A percentile compares a stretch with the other conserved stretches of the same genome.
phyloP scores from a whole-genome alignment of 352 stramenopile genomes.

The Ophiocytium majus region DNA sequence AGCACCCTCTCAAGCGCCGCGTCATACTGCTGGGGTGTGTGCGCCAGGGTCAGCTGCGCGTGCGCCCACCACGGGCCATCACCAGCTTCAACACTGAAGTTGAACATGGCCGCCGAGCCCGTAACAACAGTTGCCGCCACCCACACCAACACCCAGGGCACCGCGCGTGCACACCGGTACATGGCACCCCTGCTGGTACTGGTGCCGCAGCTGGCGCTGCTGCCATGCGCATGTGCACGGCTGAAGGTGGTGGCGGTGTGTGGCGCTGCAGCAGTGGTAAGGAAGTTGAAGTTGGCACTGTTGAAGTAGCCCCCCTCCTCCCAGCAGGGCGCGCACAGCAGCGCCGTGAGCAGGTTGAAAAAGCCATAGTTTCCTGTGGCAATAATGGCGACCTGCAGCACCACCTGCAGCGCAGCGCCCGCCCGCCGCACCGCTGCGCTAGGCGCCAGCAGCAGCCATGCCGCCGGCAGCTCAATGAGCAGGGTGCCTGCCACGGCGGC shows the following conservation, averaged over 20 bases:
- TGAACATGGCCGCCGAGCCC: no score
- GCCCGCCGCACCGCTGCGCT: conserved; percentile 63
- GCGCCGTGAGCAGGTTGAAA: conserved; percentile 83
- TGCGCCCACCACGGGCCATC: not conserved
- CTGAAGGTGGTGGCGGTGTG: no score
- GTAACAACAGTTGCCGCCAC: no score
- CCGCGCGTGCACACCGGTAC: no score
- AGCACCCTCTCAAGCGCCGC: not conserved
- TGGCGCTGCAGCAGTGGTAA: no score
- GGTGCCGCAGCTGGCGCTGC: no score
- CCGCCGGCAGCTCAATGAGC: conserved; percentile 77
- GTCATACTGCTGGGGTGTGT: not conserved
- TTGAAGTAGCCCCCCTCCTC: not conserved
- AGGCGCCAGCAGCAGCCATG: conserved; percentile 76
- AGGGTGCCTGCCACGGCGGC: conserved; percentile 75
- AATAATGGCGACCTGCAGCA: conserved; percentile 71
- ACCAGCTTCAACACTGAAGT: no score
- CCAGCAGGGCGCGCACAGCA: conserved; percentile 58
- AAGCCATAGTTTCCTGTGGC: conserved; percentile 87
- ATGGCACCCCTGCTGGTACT: no score
- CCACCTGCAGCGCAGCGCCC: conserved; percentile 64
- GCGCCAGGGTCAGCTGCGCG: not conserved
- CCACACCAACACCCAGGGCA: no score
- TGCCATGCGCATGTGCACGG: no score
- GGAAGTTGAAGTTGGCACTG: no score